A percentile compares a stretch with the other conserved stretches of the same genome.
Conservation (phyloP, 2,329 filamentous ascomycete genomes). For the Arachnopeziza araneosa region DNA sequence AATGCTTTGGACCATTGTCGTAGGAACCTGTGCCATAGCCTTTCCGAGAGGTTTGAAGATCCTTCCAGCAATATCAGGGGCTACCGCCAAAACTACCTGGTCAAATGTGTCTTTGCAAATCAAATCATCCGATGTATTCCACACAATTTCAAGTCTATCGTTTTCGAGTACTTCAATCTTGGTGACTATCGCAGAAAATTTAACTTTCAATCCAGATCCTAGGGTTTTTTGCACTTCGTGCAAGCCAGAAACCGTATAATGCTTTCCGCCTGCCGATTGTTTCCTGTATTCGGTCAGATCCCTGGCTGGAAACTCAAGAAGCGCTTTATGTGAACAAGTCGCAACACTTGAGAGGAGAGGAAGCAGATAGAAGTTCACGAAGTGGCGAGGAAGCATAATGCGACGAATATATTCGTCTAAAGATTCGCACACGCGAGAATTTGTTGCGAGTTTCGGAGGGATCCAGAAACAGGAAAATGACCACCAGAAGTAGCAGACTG, state of each 20-base stretch:
- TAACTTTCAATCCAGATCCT: constrained; percentile 36
- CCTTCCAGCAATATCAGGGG: constrained; percentile 45
- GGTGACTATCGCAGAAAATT: constrained; percentile 36
- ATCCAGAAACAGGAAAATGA: constrained; percentile 45
- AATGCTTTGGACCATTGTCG: constrained; percentile 42
- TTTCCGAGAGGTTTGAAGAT: constrained; percentile 41
- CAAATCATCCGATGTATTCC: constrained; percentile 19
- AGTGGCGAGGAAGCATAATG: constrained; percentile 44
- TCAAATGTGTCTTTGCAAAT: constrained; percentile 35
- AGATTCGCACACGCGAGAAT: constrained; percentile 34
- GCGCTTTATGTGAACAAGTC: constrained; percentile 46
- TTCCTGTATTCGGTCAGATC: constrained; percentile 48
- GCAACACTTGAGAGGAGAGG: constrained; percentile 50
- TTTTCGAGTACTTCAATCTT: constrained; percentile 26
- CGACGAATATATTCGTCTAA: constrained; percentile 44
- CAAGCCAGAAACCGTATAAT: constrained; percentile 48
- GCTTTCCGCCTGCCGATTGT: constrained; percentile 40
- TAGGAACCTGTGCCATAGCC: constrained; percentile 41
- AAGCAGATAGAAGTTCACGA: constrained; percentile 44
- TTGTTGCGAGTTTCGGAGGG: constrained; percentile 26
- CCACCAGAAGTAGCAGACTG: constrained; percentile 49
- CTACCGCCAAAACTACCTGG: constrained; percentile 47
- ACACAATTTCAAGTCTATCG: constrained; percentile 12
- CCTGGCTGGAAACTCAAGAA: constrained; percentile 47
- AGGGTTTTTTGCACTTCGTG: constrained; percentile 44